phyloP scores from a whole-genome alignment of 257 asterid species.

The Plantago ovata region DNA sequence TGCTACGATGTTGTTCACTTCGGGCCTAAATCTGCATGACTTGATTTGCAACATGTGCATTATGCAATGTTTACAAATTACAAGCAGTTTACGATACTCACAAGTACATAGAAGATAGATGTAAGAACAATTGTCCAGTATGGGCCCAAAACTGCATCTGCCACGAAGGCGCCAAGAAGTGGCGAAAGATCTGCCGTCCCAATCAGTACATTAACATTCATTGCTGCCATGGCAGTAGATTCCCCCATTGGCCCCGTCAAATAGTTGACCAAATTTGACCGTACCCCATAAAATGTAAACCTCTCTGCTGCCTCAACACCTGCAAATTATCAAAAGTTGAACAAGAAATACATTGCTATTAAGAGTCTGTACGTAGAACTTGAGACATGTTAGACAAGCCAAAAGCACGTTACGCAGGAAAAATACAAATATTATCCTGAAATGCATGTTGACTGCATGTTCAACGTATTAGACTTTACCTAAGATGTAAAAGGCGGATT shows the following conservation, averaged over 20 bases:
- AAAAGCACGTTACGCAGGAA: no score
- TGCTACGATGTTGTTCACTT: no score
- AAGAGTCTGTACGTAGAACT: no score
- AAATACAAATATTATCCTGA: no score
- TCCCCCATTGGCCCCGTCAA: conserved; percentile 19
- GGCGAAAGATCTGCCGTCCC: conserved; percentile 13
- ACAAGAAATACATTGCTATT: no score
- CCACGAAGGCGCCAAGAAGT: conserved; percentile 18
- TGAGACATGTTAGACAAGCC: no score
- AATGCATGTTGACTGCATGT: no score
- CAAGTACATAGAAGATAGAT: conserved; percentile 10
- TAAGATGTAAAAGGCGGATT: no score
- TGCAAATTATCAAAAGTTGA: neutral
- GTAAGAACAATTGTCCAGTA: conserved; percentile 11
- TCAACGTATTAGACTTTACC: no score
- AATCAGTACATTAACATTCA: conserved; percentile 11
- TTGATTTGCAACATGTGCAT: no score
- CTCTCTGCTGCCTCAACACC: conserved; percentile 15
- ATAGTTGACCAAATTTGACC: conserved; percentile 13
- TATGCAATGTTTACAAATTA: no score
- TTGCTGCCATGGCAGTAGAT: conserved; percentile 17
- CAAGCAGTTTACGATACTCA: neutral
- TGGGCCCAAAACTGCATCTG: conserved; percentile 17
- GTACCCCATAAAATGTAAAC: conserved; percentile 13
- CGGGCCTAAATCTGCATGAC: no score